phyloP scores from a whole-genome alignment of 2,329 filamentous ascomycete genomes.

The Mycosphaerella arachidis region DNA sequence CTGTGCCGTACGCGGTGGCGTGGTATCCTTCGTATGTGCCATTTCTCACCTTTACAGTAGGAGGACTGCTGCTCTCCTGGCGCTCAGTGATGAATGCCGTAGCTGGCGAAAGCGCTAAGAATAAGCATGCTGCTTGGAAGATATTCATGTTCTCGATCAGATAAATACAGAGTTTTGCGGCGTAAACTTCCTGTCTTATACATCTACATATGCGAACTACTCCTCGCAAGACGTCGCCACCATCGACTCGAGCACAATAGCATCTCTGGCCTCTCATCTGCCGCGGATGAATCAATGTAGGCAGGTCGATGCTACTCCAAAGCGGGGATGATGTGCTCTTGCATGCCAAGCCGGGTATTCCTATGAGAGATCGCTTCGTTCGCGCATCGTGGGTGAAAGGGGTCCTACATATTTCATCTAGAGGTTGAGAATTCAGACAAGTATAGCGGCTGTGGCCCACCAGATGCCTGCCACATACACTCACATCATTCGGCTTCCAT shows the following conservation, averaged over 20 bases:
- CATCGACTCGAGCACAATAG: background rate
- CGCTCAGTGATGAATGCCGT: background rate
- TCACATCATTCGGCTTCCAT: too few relatives aligned
- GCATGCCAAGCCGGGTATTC: background rate
- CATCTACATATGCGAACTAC: too few relatives aligned
- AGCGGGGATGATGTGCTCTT: background rate
- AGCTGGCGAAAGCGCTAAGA: background rate
- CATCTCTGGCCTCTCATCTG: background rate
- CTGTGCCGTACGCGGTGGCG: constrained; percentile 42
- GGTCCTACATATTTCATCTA: too few relatives aligned
- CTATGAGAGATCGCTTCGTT: background rate
- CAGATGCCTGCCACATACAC: too few relatives aligned
- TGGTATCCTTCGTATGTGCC: constrained; percentile 47
- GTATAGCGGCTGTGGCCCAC: too few relatives aligned
- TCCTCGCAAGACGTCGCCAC: background rate
- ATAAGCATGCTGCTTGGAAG: background rate
- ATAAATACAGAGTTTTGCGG: background rate
- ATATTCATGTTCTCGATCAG: background rate
- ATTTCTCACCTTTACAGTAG: constrained; percentile 37
- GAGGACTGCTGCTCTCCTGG: background rate
- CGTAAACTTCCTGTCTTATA: too few relatives aligned
- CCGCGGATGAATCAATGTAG: background rate
- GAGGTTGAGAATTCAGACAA: too few relatives aligned
- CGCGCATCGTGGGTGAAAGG: too few relatives aligned
- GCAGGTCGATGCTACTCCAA: background rate